phyloP scores from a whole-genome alignment of 495 filamentous ascomycete genomes.

The Entonaema liquescens region DNA sequence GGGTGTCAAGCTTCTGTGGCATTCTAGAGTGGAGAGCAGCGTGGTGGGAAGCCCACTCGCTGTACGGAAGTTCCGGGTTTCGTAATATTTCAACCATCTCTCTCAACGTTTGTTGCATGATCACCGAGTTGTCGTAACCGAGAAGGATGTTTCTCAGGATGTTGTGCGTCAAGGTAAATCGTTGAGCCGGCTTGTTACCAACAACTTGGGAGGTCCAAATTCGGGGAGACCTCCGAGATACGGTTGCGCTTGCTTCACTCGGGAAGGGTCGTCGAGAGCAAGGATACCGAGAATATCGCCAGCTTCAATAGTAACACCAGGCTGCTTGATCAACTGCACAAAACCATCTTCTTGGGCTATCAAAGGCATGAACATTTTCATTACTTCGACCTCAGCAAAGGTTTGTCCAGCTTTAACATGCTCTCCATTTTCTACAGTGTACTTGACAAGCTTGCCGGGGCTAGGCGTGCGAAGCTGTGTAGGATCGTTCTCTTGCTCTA shows the following conservation, averaged over 20 bases:
- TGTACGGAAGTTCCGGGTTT: slow-evolving; percentile 89
- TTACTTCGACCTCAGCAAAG: slow-evolving; percentile 98
- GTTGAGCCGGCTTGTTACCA: slow-evolving; percentile 91
- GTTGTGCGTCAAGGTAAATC: slow-evolving; percentile 77
- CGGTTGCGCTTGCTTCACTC: slow-evolving; percentile 96
- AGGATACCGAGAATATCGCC: slow-evolving; percentile 99
- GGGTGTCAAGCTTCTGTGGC: slow-evolving; percentile 88
- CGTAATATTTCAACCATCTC: slow-evolving; percentile 90
- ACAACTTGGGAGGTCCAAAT: slow-evolving; percentile 85
- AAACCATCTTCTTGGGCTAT: slow-evolving; percentile 96
- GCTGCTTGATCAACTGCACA: slow-evolving; percentile 99
- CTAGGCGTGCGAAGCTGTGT: slow-evolving; percentile 95
- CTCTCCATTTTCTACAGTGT: slow-evolving; percentile 94
- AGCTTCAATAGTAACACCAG: slow-evolving; percentile 95
- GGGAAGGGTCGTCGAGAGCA: slow-evolving; percentile 92
- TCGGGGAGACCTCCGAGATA: slow-evolving; percentile 93
- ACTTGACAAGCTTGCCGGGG: slow-evolving; percentile 98
- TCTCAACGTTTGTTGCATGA: slow-evolving; percentile 89
- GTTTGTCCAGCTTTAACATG: slow-evolving; percentile 93
- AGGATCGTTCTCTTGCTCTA: slow-evolving; percentile 99
- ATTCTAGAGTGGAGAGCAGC: slow-evolving; percentile 95
- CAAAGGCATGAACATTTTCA: slow-evolving; percentile 99
- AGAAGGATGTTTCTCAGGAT: slow-evolving; percentile 88
- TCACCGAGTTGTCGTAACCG: slow-evolving; percentile 96
- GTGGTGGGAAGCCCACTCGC: slow-evolving; percentile 94